Evolutionary conservation across 768 basidiomycete genomes (phyloP), one percentile per base, ranked within the genome.

Genomic region (Trametes sanguinea): DNA sequence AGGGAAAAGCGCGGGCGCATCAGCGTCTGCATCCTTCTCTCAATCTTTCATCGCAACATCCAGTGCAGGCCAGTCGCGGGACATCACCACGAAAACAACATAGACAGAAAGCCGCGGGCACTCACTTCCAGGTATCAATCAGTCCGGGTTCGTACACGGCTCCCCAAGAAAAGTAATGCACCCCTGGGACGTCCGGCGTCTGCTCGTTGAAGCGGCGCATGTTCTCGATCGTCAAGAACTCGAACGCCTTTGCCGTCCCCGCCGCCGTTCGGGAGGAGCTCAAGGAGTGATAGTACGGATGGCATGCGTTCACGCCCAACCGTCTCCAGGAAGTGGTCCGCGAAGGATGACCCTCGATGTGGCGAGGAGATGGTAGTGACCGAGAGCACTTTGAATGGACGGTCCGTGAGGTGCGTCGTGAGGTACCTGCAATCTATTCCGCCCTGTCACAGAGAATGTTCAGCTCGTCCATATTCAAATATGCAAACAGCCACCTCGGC

Each of bases 311-410:
- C 69, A 9, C 75, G 81, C 9, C 91, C 90, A n/a, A 93, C 80
- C 17, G 86, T 84, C 10, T 81, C 77, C 48, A 96, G 82, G 71
- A 95, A 92, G 73, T 94, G 92, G 72, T 96, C 91, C 1, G 96
- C 96, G 67, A 98, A 98, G 1, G 89, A 80, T 27, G 94, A 95
- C 6, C 97, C 97, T 43, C 91, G 87, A 68, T 99, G 97, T 1
- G 97, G 97, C 0, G 94, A 92, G 29, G 94, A 90, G 71, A 99
- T 93, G 9, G 95, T 98, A 2, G 96, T 98, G 59, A 98, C 81
- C 27, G 89, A 94, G 51, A 91, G 82, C 33, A 97, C 89, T 33
- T 78, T 79, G 76, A 97, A 98, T 32, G 83, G 85, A 50, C 87
- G 87, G 29, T 86, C 74, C 40, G 85, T 86, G 53, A 98, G 82